Evolutionary conservation across 352 stramenopile species (phyloP), one percentile per base, ranked within the genome.

Genomic region (Phytopythium montanum): DNA sequence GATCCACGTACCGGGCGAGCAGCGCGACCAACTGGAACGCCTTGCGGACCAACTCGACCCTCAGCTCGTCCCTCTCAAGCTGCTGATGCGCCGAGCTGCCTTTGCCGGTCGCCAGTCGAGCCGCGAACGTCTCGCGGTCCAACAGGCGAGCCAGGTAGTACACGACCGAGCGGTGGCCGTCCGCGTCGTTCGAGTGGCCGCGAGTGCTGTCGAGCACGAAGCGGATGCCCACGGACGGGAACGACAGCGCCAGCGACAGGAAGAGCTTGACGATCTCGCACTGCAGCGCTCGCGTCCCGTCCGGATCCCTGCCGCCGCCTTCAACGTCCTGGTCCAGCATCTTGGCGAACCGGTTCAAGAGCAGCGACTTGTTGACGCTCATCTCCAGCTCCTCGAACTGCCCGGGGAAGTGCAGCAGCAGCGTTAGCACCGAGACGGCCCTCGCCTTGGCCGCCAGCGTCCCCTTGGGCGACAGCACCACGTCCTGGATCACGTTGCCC

Each of bases 161-260:
- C 56, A 88, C 76, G 34, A 88, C 66, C 0, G 76, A 89, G 19
- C 72, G 69, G 55, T 87, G 68, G 1, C 71, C 70, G 28, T 90
- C 75, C 21, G 69, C 64, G 54, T 90, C 79, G 23, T 62, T 70
- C 0, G 68, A 51, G 8, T 75, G 61, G 5, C 75, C 83, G 31
- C 72, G 74, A n/a, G 83, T 90, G 57, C 73, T 85, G 49, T 90
- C 77, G 3, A 92, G 70, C 49, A 90, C 79, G 19, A 90, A 90
- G 9, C 80, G 73, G 46, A 87, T 75, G 8, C 83, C 83, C 26
- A 69, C 73, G 0, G 78, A 84, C 18, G 83, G 83, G 39, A 84
- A 87, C 6, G 66, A 75, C 38, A 79, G 72, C 10, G 76, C 63
- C 41, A 90, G 77, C 12, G 70, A 72, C 1, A 88, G 46, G 53